Evolutionary conservation across 805 yeast species (phyloP), one percentile per base, ranked within the genome.

Genomic region (Suhomyces sp.): DNA sequence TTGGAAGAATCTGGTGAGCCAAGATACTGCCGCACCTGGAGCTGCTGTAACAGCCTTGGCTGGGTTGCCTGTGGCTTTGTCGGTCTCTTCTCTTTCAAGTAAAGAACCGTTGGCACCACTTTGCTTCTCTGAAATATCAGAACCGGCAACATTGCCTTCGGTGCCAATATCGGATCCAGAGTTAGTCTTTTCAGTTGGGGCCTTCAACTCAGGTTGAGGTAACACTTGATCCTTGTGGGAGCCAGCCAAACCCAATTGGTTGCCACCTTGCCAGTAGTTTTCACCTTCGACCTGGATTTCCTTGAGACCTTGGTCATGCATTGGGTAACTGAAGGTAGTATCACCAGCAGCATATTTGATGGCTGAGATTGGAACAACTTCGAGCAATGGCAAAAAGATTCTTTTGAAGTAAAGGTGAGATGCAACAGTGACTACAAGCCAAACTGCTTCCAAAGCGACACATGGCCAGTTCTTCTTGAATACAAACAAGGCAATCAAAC

Each of bases 401-500:
- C 78, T 67, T 64, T 82, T 83, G 62, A 82, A 73, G 66, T 77
- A 85, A 29, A 87, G 54, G 63, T 87, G 93, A 29, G 80, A 72
- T 19, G 70, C 66, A 27, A 81, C 85, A 12, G 93, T 86, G 44
- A 72, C 80, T n/a, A 66, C 82, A 13, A 86, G 59, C 55, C 79
- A 68, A n/a, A 83, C 77, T 51, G 75, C 86, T 68, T 87, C 92
- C 52, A 88, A 72, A 2, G 76, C 94, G 57, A 87, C 83, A 60
- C 86, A 83, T 22, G 87, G 90, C 93, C 93, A 88, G 58, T 86
- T 78, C 73, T 88, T 86, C 45, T 83, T 81, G 83, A 87, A 84
- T 40, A 88, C 87, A 64, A 88, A 88, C 65, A 88, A 73, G 40
- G 88, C 93, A 53, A 83, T 68, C 52, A 87, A 70, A 68, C 89